Base-by-base conservation (phyloP, 2,329 filamentous ascomycete genomes). In the Neospermospora avenae region DNA sequence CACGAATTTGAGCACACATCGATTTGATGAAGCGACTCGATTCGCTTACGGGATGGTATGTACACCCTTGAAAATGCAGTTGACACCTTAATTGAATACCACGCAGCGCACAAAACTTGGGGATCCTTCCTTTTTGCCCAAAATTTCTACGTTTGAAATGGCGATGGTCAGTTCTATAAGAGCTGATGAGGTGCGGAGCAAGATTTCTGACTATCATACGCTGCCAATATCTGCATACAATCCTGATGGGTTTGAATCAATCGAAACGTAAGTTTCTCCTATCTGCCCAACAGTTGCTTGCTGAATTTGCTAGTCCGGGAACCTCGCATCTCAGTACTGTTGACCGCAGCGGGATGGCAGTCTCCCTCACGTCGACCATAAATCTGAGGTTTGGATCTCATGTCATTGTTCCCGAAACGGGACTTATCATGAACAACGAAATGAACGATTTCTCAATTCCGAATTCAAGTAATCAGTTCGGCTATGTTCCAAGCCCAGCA, bases 21-120 rank as follows among this genome's bases (percentile, higher is more conserved):
- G 90, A 14, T 82, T 96, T 65, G 85, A 91, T 70, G 95, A 98
- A 78, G 89, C 92, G 13, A 91, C 96, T 77, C 84, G 91, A 22
- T 98, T 96, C 73, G 92, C 85, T 2, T 98, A 97, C 86, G 92
- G 59, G 81, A 85, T n/a, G 81, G n/a, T n/a, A n/a, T n/a, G n/a
- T n/a, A n/a, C n/a, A n/a, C n/a, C n/a, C n/a, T n/a, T n/a, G n/a
- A n/a, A n/a, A n/a, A n/a, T n/a, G n/a, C n/a, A n/a, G n/a, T n/a
- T n/a, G n/a, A n/a, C n/a, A n/a, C n/a, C n/a, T n/a, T n/a, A n/a
- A n/a, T n/a, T n/a, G n/a, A n/a, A n/a, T n/a, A n/a, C n/a, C n/a
- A n/a, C n/a, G n/a, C n/a, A n/a, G n/a, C n/a, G n/a, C n/a, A n/a
- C n/a, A n/a, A n/a, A 87, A 28, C 82, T 98, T 0, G 93, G 92